phyloP scores from a whole-genome alignment of 805 yeast genomes.

The Candida arabinofermentans region DNA sequence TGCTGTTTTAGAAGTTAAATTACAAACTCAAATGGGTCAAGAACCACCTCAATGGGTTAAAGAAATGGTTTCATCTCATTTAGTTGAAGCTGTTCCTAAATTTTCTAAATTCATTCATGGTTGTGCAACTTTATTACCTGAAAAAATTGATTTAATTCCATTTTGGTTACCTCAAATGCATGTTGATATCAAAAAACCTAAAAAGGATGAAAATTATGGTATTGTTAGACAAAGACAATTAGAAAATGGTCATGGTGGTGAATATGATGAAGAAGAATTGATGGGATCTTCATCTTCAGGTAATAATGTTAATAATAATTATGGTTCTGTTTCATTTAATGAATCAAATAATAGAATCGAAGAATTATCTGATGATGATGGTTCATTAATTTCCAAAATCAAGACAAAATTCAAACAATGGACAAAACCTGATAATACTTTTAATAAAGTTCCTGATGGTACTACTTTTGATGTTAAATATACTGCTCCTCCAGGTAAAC shows the following conservation, averaged over 20 bases:
- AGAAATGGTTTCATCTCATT: slow-evolving; percentile 83
- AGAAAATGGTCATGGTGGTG: slow-evolving; percentile 46
- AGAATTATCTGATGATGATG: slow-evolving; percentile 10
- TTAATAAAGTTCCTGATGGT: slow-evolving; percentile 59
- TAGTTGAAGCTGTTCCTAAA: slow-evolving; percentile 97
- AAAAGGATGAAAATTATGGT: slow-evolving; percentile 53
- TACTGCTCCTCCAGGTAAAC: slow-evolving; percentile 82
- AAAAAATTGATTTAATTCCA: slow-evolving; percentile 79
- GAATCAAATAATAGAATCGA: slow-evolving; percentile 29
- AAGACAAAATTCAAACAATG: slow-evolving; percentile 11
- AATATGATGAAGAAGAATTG: slow-evolving; percentile 67
- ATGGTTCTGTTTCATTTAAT: slow-evolving; percentile 30
- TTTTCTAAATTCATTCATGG: slow-evolving; percentile 98
- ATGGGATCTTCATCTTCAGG: slow-evolving; percentile 29
- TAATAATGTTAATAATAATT: slow-evolving; percentile 2
- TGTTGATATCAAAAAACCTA: slow-evolving; percentile 90
- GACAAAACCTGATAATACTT: slow-evolving; percentile 40
- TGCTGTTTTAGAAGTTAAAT: slow-evolving; percentile 94
- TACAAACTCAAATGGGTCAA: slow-evolving; percentile 97
- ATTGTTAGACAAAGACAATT: slow-evolving; percentile 45
- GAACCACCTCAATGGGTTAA: slow-evolving; percentile 99
- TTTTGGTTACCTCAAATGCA: slow-evolving; percentile 98
- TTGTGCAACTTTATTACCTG: slow-evolving; percentile 85
- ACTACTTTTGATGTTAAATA: slow-evolving; percentile 57
- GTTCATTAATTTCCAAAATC: slow-evolving; percentile 15